Conservation (phyloP, 371 early-diverging fungal species). For the Blakeslea trispora region DNA sequence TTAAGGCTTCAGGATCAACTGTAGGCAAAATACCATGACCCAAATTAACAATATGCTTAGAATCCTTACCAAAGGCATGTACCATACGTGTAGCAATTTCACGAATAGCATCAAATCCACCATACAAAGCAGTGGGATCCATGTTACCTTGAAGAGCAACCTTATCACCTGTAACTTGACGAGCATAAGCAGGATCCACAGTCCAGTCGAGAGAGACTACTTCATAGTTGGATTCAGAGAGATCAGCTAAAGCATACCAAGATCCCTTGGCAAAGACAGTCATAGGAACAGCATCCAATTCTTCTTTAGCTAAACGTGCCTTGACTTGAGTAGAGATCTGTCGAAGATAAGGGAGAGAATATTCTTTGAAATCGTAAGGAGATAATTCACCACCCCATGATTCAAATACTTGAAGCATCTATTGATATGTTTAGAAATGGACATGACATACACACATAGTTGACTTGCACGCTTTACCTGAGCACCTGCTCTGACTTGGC, state of each 20-base stretch:
- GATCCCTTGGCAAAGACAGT: constrained; percentile 92
- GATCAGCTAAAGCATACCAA: constrained; percentile 78
- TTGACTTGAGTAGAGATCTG: constrained; percentile 83
- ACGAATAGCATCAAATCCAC: constrained; percentile 71
- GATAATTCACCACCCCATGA: constrained; percentile 95
- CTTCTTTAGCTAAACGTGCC: constrained; percentile 42
- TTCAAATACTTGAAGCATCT: constrained; percentile 96
- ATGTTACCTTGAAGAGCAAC: constrained; percentile 95
- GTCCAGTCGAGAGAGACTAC: constrained; percentile 93
- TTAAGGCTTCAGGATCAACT: constrained; percentile 74
- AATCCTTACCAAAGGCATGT: constrained; percentile 71
- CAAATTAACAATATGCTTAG: constrained; percentile 89
- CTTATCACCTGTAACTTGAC: constrained; percentile 56
- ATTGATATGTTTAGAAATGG: constrained; percentile 3
- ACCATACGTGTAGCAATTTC: constrained; percentile 81
- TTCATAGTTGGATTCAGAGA: constrained; percentile 76
- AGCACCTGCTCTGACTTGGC: constrained; percentile 97
- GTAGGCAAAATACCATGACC: constrained; percentile 94
- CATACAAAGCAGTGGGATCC: constrained; percentile 88
- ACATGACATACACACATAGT: background rate
- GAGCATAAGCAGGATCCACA: constrained; percentile 74
- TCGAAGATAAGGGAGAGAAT: constrained; percentile 85
- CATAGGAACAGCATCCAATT: constrained; percentile 75
- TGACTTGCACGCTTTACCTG: constrained; percentile 63
- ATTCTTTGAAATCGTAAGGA: constrained; percentile 78